These are phyloP conservation scores for Capronia coronata DNA, from an alignment of 2,329 filamentous ascomycete species.

Conservation along the genomic window DNA sequence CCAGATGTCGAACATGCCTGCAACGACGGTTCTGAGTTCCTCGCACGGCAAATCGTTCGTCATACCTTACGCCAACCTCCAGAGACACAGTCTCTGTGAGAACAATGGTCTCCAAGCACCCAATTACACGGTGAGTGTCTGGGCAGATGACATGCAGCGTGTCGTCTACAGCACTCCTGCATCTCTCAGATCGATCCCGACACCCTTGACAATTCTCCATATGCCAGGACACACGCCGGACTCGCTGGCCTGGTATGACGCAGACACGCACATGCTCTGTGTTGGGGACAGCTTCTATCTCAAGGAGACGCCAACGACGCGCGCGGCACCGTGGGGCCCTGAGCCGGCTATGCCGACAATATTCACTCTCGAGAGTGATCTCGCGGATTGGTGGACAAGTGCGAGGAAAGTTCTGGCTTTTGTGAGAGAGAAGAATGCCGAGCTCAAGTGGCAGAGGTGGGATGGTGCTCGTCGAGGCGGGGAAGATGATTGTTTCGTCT, in stretches of 20 bases:
- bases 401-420: conserved; percentile 15
- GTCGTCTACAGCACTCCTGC: conserved; percentile 1
- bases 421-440: conserved; percentile 12
- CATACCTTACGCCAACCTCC: conserved; percentile 22
- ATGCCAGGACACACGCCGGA: conserved; percentile 28
- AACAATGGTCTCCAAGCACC: conserved; percentile 18
- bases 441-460: background rate
- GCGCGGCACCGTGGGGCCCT: conserved; percentile 14
- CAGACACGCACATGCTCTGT: conserved; percentile 15
- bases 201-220: conserved; percentile 18
- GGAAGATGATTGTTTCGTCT: too few relatives aligned
- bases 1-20: background rate
- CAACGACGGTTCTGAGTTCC: conserved; percentile 21
- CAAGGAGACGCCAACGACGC: conserved; percentile 16
- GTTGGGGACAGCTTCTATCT: conserved; percentile 27
- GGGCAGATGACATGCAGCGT: conserved; percentile 19
- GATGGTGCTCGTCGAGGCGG: too few relatives aligned
- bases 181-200: background rate
- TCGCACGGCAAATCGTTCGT: conserved; percentile 20
- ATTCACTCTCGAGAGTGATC: conserved; percentile 17
- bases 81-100: conserved; percentile 23
- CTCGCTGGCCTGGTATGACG: conserved; percentile 27
- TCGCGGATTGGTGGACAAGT: conserved; percentile 17
- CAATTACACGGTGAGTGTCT: conserved; percentile 18
- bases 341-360: conserved; percentile 26